Percentiles rank a stretch among this genome's conserved stretches.
Evolutionary conservation across 352 stramenopile genomes (phyloP).

Genomic region (Pythium dissimile): DNA sequence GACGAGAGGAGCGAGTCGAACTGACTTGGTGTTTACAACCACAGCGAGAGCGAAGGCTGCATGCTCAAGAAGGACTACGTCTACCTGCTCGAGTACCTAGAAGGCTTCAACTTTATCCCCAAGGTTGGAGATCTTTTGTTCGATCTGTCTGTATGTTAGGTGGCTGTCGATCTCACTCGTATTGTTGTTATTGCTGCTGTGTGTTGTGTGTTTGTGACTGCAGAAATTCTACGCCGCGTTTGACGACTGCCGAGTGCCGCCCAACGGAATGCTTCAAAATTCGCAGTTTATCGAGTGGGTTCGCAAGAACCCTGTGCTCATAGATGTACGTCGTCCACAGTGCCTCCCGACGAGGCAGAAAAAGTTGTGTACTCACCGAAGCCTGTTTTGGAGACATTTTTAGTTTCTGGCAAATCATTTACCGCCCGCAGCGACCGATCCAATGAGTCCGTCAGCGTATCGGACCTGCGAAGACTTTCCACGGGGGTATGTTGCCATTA

Average conservation of each 20-base stretch:
- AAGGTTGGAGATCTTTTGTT: slow-evolving; percentile 33
- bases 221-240: slow-evolving; percentile 70
- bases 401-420: slow-evolving; percentile 52
- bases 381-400: neutral
- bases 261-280: slow-evolving; percentile 48
- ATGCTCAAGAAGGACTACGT: slow-evolving; percentile 73
- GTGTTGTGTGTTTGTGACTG: neutral
- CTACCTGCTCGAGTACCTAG: slow-evolving; percentile 63
- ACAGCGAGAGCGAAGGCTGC: slow-evolving; percentile 45
- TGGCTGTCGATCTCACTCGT: neutral
- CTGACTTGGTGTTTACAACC: too few species aligned
- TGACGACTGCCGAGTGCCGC: slow-evolving; percentile 63
- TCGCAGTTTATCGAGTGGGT: slow-evolving; percentile 77
- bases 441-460: slow-evolving; percentile 33
- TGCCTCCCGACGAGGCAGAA: neutral
- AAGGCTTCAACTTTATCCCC: slow-evolving; percentile 55
- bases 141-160: neutral
- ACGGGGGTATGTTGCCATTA: neutral
- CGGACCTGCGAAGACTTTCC: slow-evolving; percentile 40
- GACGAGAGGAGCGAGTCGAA: neutral
- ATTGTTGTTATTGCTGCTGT: neutral
- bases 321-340: slow-evolving; percentile 40
- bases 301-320: slow-evolving; percentile 54
- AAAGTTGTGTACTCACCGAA: too few species aligned
- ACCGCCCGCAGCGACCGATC: slow-evolving; percentile 28